phyloP scores from a whole-genome alignment of 2,329 filamentous ascomycete species.

The Botryotinia globosa region DNA sequence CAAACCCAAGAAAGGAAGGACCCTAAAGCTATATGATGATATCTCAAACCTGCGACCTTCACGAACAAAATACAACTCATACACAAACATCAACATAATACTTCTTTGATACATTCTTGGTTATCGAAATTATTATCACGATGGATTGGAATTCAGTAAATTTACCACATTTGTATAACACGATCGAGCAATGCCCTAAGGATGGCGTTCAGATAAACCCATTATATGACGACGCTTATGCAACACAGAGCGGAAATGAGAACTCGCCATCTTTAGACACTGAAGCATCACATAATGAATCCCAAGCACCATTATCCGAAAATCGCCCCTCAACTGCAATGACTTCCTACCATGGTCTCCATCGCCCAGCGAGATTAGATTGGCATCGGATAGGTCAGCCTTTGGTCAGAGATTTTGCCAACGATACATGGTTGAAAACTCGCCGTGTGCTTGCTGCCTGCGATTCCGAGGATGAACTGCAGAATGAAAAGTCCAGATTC shows the following conservation, averaged over 20 bases:
- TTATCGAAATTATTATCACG: conserved; percentile 8
- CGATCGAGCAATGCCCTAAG: too few species aligned
- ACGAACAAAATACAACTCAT: not conserved
- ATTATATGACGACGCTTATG: not conserved
- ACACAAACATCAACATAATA: conserved; percentile 1
- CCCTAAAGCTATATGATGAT: not conserved
- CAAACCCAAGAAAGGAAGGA: not conserved
- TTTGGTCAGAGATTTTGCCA: not conserved
- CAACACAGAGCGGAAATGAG: not conserved
- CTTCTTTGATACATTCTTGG: not conserved
- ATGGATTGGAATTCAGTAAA: conserved; percentile 11
- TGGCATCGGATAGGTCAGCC: not conserved
- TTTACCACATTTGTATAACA: conserved; percentile 5
- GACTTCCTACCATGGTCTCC: not conserved
- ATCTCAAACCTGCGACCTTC: not conserved
- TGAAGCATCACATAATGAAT: not conserved
- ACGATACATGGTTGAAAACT: not conserved
- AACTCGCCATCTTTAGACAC: not conserved
- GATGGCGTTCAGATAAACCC: not conserved
- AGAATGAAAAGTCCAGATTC: not conserved
- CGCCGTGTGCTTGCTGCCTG: not conserved
- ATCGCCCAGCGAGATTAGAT: conserved; percentile 8
- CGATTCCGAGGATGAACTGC: not conserved
- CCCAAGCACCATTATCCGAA: not conserved
- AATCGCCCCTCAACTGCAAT: not conserved